These are phyloP conservation scores for Colletotrichum navitas DNA, from an alignment of 2,329 filamentous ascomycete genomes.

Conservation along the genomic window DNA sequence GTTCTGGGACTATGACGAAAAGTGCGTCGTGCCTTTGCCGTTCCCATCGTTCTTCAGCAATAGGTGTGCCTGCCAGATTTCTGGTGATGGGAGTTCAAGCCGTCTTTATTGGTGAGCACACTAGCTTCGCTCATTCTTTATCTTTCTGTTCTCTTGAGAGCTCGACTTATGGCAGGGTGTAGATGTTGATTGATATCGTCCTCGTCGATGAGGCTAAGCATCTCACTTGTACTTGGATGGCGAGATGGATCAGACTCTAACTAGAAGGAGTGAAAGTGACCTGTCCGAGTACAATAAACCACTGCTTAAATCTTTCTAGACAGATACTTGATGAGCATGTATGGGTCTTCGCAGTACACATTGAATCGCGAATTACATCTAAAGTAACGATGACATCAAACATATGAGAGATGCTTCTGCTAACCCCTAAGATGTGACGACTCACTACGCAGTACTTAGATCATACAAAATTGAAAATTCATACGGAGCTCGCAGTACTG, in stretches of 20 bases:
- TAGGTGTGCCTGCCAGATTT: constrained; percentile 71
- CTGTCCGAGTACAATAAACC: too few relatives aligned
- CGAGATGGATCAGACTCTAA: constrained; percentile 60
- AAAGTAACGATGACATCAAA: too few relatives aligned
- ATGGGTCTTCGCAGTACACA: neutral
- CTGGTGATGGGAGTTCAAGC: constrained; percentile 67
- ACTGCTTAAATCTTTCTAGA: neutral
- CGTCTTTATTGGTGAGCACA: constrained; percentile 49
- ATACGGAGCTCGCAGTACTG: neutral
- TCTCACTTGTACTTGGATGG: constrained; percentile 70
- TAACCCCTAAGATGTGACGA: neutral
- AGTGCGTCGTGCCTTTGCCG: constrained; percentile 68
- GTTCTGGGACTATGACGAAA: constrained; percentile 69
- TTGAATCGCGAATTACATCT: neutral
- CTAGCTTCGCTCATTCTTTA: constrained; percentile 71
- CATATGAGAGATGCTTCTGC: neutral
- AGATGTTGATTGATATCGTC: constrained; percentile 66
- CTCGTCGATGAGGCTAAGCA: constrained; percentile 72
- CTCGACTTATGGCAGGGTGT: constrained; percentile 66
- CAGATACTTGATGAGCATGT: neutral
- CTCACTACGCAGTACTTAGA: neutral
- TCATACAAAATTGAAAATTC: neutral
- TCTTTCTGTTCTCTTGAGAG: constrained; percentile 64
- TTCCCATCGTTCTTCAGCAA: constrained; percentile 66
- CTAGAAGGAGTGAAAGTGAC: rapidly evolving